Conservation (phyloP, 1,284 basidiomycete genomes). For the Sporisorium iseilematis-ciliati region DNA sequence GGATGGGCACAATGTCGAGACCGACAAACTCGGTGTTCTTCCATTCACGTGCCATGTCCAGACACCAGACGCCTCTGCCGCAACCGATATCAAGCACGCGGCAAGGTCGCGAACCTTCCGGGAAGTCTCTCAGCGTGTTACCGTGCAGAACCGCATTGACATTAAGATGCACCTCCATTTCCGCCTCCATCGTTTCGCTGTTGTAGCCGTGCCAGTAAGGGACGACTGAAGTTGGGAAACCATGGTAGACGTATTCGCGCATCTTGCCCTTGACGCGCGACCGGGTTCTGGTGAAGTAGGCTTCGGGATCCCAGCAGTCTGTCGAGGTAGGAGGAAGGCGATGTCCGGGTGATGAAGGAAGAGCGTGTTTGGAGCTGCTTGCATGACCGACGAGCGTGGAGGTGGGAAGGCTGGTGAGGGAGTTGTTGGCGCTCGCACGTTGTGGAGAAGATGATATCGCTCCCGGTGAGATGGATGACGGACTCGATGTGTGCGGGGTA, state of each 20-base stretch:
- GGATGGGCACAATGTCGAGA: slow-evolving; percentile 57
- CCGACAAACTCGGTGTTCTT: slow-evolving; percentile 58
- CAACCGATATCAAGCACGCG: slow-evolving; percentile 58
- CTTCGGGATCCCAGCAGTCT: slow-evolving; percentile 49
- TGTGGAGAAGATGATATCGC: slow-evolving; percentile 1
- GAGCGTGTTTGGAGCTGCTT: slow-evolving; percentile 1
- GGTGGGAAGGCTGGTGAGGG: slow-evolving; percentile 9
- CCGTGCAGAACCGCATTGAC: slow-evolving; percentile 23
- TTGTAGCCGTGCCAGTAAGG: slow-evolving; percentile 58
- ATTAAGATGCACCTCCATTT: slow-evolving; percentile 39
- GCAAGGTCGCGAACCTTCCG: slow-evolving; percentile 32
- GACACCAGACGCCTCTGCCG: slow-evolving; percentile 53
- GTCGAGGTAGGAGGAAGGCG: slow-evolving; percentile 31
- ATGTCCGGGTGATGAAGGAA: not conserved
- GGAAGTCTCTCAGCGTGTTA: slow-evolving; percentile 35
- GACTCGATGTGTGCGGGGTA: slow-evolving; percentile 9
- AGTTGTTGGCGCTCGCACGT: slow-evolving; percentile 29
- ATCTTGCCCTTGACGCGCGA: slow-evolving; percentile 43
- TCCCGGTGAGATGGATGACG: slow-evolving; percentile 18
- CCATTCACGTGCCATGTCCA: slow-evolving; percentile 57
- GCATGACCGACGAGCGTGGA: slow-evolving; percentile 18
- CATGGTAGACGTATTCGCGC: slow-evolving; percentile 43
- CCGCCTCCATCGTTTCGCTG: slow-evolving; percentile 36
- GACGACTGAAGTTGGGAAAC: slow-evolving; percentile 42
- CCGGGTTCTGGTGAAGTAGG: slow-evolving; percentile 39